Base-by-base conservation (phyloP, 2,329 filamentous ascomycete genomes). In the Neoarthrinium moseri region DNA sequence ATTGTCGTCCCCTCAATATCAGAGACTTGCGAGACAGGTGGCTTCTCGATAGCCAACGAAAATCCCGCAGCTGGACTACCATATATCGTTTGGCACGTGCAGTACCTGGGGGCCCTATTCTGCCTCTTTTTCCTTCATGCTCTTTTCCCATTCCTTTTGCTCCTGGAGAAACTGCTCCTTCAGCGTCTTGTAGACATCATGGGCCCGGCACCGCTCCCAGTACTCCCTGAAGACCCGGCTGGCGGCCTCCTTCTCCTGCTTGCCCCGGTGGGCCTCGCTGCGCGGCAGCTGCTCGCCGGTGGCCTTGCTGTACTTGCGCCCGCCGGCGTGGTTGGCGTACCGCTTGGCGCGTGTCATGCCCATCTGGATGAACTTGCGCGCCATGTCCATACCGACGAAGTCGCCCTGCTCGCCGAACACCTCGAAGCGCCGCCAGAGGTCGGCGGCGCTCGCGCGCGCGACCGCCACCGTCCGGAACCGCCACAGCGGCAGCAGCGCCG, bases 341-440 rank as follows among this genome's bases (percentile, higher is more conserved):
- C 79, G 61, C 53, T 75, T 79, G 2, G 80, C 74, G 13, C 81
- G 62, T 17, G 81, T 84, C 78, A 83, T 83, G 2, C 81, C 75
- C 81, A 84, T 85, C 59, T 84, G 80, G 6, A 84, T 70, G 53
- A 83, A 85, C 55, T 84, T 85, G 21, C 80, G 67, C 15, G 72
- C 64, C 80, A 84, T 84, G 46, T 85, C 81, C 68, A 82, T 82
- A 10, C 82, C 81, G 1, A 84, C 77, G 46, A 85, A 81, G 57
- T 84, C 81, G 4, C 64, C 65, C 6, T 67, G 54, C 2, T 58
- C 56, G n/a, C 76, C 66, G 54, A 81, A 84, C 8, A 66, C 63
- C 12, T 74, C 57, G 53, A 84, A 85, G 3, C 72, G 69, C 0
- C 52, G 45, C 61, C 71, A 78, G 0, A 84, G 69, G 1, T 67